Evolutionary conservation across 805 yeast species (phyloP), one percentile per base, ranked within the genome.

Genomic region (Candida pseudofarinosa): DNA sequence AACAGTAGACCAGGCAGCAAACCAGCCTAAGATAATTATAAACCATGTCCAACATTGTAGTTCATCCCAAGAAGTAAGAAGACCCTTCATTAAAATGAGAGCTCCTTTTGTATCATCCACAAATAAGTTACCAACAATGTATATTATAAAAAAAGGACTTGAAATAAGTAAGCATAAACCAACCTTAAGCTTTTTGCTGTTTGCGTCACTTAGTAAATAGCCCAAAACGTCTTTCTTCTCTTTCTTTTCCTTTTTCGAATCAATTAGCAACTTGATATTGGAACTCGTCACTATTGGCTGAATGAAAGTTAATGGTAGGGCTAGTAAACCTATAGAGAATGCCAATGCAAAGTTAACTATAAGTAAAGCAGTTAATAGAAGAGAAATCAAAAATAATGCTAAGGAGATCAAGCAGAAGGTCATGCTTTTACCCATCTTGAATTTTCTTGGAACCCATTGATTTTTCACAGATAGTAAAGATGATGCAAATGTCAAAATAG

Each of bases 11-110:
- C 98, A 91, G 4, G 81, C 74, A 3, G 97, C 95, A 32, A 82
- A 59, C 96, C 96, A 89, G 0, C 88, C 86, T 34, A 83, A 65
- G 33, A 80, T 69, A 1, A 89, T 58, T 18, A 86, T 76, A 43
- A 79, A 74, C 90, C 96, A 88, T 0, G 96, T 85, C 91, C 96
- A 88, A 45, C 85, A 82, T 43, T 84, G 85, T 43, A 86, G 63
- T 32, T 81, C 77, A 19, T 68, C 56, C 84, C 90, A 87, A 3
- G 88, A 79, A 19, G 76, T 69, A 8, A 82, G 58, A 13, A 89
- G 65, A 0, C 80, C 79, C 16, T 62, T 56, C 41, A 83, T 68
- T 4, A 82, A 53, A 7, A 67, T 60, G 4, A 68, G 60, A 0
- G 71, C 66, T 1, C 64, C 67, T 6, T 44, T 46, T 15, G 67